Conservation (phyloP, 2,329 filamentous ascomycete species). For the Cercospora sp. region DNA sequence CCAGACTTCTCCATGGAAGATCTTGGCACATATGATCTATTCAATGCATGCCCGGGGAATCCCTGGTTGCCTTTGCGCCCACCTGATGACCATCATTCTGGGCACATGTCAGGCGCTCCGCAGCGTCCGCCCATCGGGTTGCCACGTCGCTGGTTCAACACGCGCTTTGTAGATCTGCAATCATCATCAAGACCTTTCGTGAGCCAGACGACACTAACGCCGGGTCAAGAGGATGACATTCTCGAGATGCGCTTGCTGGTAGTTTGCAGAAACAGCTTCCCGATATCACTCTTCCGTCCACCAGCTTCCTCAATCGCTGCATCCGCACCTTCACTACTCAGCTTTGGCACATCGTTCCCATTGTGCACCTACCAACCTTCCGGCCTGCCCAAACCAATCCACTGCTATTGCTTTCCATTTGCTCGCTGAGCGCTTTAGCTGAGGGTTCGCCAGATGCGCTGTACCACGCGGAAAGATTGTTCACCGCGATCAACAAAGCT, state of each 20-base stretch:
- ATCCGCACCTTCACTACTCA: neutral
- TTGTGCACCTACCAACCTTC: neutral
- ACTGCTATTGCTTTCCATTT: neutral
- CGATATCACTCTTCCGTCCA: neutral
- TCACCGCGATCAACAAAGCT: neutral
- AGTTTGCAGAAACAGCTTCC: neutral
- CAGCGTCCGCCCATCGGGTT: neutral
- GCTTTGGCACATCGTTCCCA: neutral
- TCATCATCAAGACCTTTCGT: neutral
- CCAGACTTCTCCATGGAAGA: neutral
- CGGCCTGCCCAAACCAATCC: neutral
- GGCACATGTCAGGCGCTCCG: neutral
- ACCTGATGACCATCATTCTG: neutral
- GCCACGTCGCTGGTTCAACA: neutral
- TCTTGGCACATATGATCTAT: neutral
- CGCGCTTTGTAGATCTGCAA: neutral
- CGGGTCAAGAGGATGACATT: neutral
- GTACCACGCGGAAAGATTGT: neutral
- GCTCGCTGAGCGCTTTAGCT: neutral
- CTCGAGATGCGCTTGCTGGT: neutral
- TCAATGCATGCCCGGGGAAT: neutral
- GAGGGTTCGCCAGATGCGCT: neutral
- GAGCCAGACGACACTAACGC: neutral
- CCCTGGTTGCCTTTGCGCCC: neutral
- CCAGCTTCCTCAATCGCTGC: neutral